phyloP scores from a whole-genome alignment of 306 rosid genomes.

The Quercus alba region DNA sequence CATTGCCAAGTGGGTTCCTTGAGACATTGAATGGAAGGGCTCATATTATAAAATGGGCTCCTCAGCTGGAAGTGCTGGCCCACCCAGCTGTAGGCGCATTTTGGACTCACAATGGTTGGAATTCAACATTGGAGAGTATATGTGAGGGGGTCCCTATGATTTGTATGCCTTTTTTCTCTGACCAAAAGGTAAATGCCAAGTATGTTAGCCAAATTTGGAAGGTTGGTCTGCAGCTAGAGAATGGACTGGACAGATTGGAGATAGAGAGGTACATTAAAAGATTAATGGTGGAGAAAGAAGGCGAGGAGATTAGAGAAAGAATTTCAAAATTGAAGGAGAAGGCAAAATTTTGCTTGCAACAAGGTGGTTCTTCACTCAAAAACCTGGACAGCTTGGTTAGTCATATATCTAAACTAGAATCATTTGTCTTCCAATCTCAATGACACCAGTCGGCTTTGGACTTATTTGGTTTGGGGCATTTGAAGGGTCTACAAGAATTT shows the following conservation, averaged over 20 bases:
- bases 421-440: neutral
- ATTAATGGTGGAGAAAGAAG: slow-evolving; percentile 40
- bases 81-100: slow-evolving; percentile 55
- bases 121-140: slow-evolving; percentile 64
- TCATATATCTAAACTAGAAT: slow-evolving; percentile 1
- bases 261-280: slow-evolving; percentile 38
- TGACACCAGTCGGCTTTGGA: neutral
- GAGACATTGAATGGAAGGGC: slow-evolving; percentile 45
- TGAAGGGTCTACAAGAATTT: neutral
- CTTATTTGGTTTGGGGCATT: neutral
- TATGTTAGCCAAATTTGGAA: slow-evolving; percentile 50
- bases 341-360: slow-evolving; percentile 12
- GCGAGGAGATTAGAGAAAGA: slow-evolving; percentile 38
- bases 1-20: slow-evolving; percentile 41
- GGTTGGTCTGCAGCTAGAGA: slow-evolving; percentile 42
- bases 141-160: slow-evolving; percentile 71
- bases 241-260: slow-evolving; percentile 39
- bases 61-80: slow-evolving; percentile 56
- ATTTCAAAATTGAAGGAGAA: slow-evolving; percentile 41
- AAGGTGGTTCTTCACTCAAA: slow-evolving; percentile 21
- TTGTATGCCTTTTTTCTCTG: slow-evolving; percentile 48
- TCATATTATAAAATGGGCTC: slow-evolving; percentile 67
- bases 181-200: slow-evolving; percentile 57
- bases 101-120: slow-evolving; percentile 75
- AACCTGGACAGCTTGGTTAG: slow-evolving; percentile 17